phyloP scores from a whole-genome alignment of 1,139 yeast species.

The Pichia sp. region DNA sequence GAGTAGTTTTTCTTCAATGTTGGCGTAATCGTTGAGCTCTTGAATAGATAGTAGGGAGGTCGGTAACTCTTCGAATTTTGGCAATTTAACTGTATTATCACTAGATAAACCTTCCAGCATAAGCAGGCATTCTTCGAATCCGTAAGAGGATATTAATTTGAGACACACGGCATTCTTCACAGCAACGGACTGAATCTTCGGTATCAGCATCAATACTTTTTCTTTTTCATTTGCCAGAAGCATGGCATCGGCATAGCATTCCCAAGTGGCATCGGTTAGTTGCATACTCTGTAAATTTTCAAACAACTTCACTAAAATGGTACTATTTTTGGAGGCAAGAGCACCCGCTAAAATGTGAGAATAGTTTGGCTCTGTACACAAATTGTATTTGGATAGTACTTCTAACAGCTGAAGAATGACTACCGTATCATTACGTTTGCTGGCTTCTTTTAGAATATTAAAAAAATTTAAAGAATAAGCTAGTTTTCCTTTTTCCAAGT shows the following conservation, averaged over 20 bases:
- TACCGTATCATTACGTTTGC: slow-evolving; percentile 12
- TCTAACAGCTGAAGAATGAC: slow-evolving; percentile 11
- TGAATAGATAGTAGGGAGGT: slow-evolving; percentile 11
- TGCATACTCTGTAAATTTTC: not conserved
- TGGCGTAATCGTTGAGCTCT: slow-evolving; percentile 14
- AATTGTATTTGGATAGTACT: slow-evolving; percentile 3
- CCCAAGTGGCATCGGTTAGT: slow-evolving; percentile 5
- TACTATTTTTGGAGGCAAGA: slow-evolving; percentile 7
- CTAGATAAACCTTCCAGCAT: slow-evolving; percentile 7
- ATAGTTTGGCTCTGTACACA: slow-evolving; percentile 13
- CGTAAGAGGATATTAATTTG: slow-evolving; percentile 7
- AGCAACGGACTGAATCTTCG: slow-evolving; percentile 2
- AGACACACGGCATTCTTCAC: slow-evolving; percentile 6
- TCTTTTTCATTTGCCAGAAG: not conserved
- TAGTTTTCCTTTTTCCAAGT: slow-evolving; percentile 4
- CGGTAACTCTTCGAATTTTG: slow-evolving; percentile 12
- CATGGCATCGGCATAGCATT: not conserved
- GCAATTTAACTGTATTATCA: not conserved
- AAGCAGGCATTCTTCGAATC: slow-evolving; percentile 4
- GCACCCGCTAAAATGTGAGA: slow-evolving; percentile 14
- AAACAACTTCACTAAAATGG: not conserved
- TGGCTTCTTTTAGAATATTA: slow-evolving; percentile 14
- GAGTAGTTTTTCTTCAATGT: slow-evolving; percentile 9
- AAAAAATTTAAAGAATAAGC: slow-evolving; percentile 7
- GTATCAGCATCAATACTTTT: slow-evolving; percentile 7